phyloP scores from a whole-genome alignment of 495 filamentous ascomycete genomes.

The Aspergillus nanangensis region DNA sequence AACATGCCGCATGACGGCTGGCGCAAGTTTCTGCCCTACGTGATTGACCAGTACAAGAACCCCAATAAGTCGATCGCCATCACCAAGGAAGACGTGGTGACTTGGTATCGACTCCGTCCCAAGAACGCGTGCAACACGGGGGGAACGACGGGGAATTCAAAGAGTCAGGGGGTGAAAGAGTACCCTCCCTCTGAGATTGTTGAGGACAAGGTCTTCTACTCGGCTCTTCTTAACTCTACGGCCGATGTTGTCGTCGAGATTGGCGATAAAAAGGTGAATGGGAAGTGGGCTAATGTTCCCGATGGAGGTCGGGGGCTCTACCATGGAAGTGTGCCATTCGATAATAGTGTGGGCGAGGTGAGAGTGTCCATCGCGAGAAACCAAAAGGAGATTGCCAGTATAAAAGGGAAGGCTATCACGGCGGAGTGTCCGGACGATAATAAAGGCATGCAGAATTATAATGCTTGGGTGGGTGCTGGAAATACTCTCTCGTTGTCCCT shows the following conservation, averaged over 20 bases:
- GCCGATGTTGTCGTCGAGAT: constrained; percentile 42
- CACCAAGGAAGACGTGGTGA: constrained; percentile 42
- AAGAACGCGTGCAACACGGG: constrained; percentile 21
- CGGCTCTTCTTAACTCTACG: constrained; percentile 12
- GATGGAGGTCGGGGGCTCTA: constrained; percentile 40
- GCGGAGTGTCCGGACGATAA: constrained; percentile 24
- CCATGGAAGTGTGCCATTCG: constrained; percentile 42
- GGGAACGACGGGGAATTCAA: constrained; percentile 31
- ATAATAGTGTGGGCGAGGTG: constrained; percentile 43
- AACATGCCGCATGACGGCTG: constrained; percentile 48
- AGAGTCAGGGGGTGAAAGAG: constrained; percentile 12
- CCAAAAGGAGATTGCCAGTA: constrained; percentile 7
- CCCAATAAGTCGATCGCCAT: constrained; percentile 48
- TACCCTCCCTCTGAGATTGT: constrained; percentile 10
- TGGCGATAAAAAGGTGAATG: constrained; percentile 29
- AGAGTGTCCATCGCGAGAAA: constrained; percentile 40
- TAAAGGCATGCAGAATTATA: constrained; percentile 17
- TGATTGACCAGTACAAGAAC: constrained; percentile 56
- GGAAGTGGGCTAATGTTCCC: constrained; percentile 25
- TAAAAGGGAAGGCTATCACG: not conserved
- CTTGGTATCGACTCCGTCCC: constrained; percentile 55
- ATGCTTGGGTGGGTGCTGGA: constrained; percentile 13
- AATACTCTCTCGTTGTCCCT: no score
- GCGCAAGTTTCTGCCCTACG: constrained; percentile 50
- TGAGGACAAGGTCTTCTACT: constrained; percentile 31